Base-by-base conservation (phyloP, 2,329 filamentous ascomycete species). In the Phyllosticta citribraziliensis region DNA sequence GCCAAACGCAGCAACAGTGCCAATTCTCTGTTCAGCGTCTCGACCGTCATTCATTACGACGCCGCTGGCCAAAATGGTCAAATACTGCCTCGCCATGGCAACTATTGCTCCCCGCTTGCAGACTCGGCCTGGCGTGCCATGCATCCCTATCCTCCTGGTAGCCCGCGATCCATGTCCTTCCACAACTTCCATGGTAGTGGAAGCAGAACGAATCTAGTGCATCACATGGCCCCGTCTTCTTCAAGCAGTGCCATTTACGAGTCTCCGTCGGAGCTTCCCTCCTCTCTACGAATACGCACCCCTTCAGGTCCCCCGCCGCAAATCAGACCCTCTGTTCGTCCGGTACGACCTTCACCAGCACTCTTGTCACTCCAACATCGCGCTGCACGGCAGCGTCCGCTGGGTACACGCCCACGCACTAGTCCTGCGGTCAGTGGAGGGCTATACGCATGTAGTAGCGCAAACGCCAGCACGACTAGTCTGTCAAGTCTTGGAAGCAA, bases 81-180 rank as follows among this genome's bases (percentile, higher is more conserved):
- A 62, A 64, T 40, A 62, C 66, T 11, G 64, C 67, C 3, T 65
- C 67, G 9, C 14, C 14, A 47, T n/a, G 40, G 14, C 40, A 47
- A 47, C 17, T 19, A 47, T 47, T 17, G 40, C 14, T 47, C 40
- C 40, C 40, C 40, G 2, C 14, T 47, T 4, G 40, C 40, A 8
- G 67, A 68, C 22, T 73, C 71, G 2, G 65, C 68, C 33, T 72
- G 68, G 68, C 67, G 68, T 5, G 72, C 71, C 5, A 62, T 72
- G 2, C 69, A 72, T 53, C 72, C 72, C 3, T 56, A 65, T 3
- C 60, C 64, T 5, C 64, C 66, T 5, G 40, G 40, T n/a, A 47
- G 40, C 40, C 17, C 40, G 14, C 40, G 40, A 17, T 47, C 40
- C n/a, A 17, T 47, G 40, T n/a, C 40, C 6, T 47, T 47, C 40